Conservation (phyloP, 192 early-diverging fungal genomes). For the Kappamyces sp. region DNA sequence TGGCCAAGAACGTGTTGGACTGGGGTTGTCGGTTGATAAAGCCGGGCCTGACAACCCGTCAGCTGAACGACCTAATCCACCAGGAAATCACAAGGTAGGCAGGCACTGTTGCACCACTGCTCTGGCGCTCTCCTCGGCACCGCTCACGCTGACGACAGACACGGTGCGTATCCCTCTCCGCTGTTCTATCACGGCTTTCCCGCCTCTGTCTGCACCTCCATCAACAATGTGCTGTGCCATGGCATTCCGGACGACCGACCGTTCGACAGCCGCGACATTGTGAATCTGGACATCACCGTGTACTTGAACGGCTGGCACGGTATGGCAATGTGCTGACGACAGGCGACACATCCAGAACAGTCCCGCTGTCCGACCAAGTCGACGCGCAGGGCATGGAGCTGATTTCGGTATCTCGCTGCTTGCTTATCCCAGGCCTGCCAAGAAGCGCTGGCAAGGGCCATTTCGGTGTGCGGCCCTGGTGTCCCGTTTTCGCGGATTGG, state of each 20-base stretch:
- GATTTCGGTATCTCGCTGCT: too few relatives aligned
- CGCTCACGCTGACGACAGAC: too few relatives aligned
- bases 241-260: conserved; percentile 51
- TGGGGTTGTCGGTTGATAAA: neutral
- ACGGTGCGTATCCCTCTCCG: conserved; percentile 69
- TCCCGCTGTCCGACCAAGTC: conserved; percentile 56
- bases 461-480: conserved; percentile 67
- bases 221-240: conserved; percentile 82
- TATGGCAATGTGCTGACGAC: too few relatives aligned
- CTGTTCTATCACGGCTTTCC: conserved; percentile 74
- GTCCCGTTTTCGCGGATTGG: conserved; percentile 66
- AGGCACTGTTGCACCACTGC: too few relatives aligned
- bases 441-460: conserved; percentile 53
- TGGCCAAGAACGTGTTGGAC: conserved; percentile 2
- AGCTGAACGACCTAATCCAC: conserved; percentile 7
- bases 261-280: conserved; percentile 61
- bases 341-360: conserved; percentile 68
- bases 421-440: conserved; percentile 48
- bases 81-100: conserved; percentile 10
- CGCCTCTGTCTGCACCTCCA: conserved; percentile 67
- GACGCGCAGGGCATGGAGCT: conserved; percentile 52
- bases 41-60: neutral
- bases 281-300: conserved; percentile 77
- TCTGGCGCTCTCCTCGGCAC: too few relatives aligned
- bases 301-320: conserved; percentile 55